Conservation (phyloP, 768 basidiomycete species). For the Psilocybe tampanensis region DNA sequence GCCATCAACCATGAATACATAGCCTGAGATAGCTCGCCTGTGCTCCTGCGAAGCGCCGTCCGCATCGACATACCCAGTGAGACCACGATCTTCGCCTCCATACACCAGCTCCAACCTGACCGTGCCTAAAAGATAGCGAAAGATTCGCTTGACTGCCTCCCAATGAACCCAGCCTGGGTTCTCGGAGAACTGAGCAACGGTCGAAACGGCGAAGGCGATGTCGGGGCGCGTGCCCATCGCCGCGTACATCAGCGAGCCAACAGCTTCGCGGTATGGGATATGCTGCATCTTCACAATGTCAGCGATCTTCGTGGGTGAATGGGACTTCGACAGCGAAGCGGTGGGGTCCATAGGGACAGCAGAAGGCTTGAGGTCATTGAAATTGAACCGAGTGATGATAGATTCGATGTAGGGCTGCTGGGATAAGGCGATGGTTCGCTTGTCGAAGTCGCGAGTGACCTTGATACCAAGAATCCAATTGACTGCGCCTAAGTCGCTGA, state of each 20-base stretch:
- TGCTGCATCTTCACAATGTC: conserved; percentile 17
- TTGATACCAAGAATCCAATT: conserved; percentile 33
- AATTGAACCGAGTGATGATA: conserved; percentile 18
- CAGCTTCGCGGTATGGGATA: conserved; percentile 25
- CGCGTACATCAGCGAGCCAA: conserved; percentile 28
- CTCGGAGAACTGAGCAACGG: background rate
- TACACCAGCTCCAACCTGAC: too few relatives aligned
- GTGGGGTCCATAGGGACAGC: conserved; percentile 20
- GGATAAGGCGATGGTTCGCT: conserved; percentile 19
- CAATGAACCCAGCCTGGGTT: conserved; percentile 5
- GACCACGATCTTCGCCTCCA: too few relatives aligned
- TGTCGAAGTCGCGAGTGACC: conserved; percentile 20
- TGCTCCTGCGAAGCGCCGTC: too few relatives aligned
- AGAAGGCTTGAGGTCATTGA: conserved; percentile 9
- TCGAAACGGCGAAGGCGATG: background rate
- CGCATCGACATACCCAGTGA: too few relatives aligned
- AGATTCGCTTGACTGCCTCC: conserved; percentile 9
- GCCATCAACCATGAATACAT: too few relatives aligned
- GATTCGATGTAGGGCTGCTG: conserved; percentile 27
- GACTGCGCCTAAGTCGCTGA: conserved; percentile 21
- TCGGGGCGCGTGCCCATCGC: conserved; percentile 5
- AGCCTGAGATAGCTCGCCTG: too few relatives aligned
- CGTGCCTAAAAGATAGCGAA: too few relatives aligned
- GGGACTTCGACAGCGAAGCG: conserved; percentile 6
- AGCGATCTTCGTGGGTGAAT: conserved; percentile 16